phyloP scores from a whole-genome alignment of 768 basidiomycete species.

The Xerocomellus intermedius region DNA sequence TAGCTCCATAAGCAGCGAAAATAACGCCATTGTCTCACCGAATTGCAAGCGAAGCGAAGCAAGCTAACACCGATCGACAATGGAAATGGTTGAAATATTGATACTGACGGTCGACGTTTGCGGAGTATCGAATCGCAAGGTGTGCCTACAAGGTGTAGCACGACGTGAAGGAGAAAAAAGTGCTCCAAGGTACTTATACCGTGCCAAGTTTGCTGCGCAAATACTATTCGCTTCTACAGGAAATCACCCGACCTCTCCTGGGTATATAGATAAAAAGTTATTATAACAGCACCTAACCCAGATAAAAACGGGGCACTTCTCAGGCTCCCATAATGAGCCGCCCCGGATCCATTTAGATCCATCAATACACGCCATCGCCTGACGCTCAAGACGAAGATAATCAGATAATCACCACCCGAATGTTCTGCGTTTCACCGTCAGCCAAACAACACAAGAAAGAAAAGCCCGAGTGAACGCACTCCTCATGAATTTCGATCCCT shows the following conservation, averaged over 20 bases:
- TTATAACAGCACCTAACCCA: neutral
- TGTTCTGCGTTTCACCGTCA: slow-evolving; percentile 20
- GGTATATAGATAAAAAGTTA: slow-evolving; percentile 3
- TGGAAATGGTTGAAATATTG: neutral
- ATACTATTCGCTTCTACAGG: too few species aligned
- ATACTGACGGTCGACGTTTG: neutral
- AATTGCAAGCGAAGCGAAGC: neutral
- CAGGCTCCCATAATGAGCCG: neutral
- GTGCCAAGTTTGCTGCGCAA: neutral
- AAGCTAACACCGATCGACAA: neutral
- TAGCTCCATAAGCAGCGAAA: neutral
- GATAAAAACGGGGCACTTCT: neutral
- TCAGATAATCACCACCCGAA: slow-evolving; percentile 29
- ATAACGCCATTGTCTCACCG: neutral
- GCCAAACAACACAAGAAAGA: neutral
- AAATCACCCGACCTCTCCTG: neutral
- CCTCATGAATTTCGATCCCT: slow-evolving; percentile 42
- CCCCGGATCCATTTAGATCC: neutral
- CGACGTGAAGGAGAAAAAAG: neutral
- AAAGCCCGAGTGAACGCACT: slow-evolving; percentile 29
- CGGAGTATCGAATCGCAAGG: too few species aligned
- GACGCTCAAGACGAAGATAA: neutral
- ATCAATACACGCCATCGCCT: neutral
- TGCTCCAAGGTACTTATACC: neutral
- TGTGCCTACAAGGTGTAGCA: neutral